These are phyloP conservation scores for Leishmania turanica DNA, from an alignment of 208 protist genomes.

Conservation along the genomic window DNA sequence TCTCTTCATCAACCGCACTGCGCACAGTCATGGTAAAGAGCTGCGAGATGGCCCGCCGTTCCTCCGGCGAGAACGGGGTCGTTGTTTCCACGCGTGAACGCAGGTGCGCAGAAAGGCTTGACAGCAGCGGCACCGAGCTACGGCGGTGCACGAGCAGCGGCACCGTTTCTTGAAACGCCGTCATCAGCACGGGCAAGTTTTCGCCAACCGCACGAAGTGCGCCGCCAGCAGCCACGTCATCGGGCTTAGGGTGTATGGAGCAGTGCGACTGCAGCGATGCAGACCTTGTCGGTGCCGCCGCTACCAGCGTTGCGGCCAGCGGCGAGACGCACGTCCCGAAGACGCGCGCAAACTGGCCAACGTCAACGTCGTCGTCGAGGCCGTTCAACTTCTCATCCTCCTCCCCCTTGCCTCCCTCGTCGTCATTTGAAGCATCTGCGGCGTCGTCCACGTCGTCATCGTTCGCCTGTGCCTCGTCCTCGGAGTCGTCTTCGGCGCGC, in stretches of 20 bases:
- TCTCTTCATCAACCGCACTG: background rate
- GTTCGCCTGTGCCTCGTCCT: background rate
- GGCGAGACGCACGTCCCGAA: conserved; percentile 23
- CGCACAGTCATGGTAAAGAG: conserved; percentile 16
- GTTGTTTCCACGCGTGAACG: conserved; percentile 12
- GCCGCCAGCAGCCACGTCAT: background rate
- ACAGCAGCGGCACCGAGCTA: conserved; percentile 4
- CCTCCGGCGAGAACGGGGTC: conserved; percentile 13
- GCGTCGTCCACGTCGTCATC: background rate
- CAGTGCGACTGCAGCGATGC: background rate
- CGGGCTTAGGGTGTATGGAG: background rate
- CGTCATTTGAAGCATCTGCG: background rate
- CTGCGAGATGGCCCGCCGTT: conserved; percentile 7
- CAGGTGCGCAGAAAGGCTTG: conserved; percentile 11
- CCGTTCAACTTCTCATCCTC: conserved; percentile 7
- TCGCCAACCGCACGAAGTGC: conserved; percentile 12
- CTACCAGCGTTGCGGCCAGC: conserved; percentile 16
- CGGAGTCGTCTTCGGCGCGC: background rate
- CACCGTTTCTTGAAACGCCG: conserved; percentile 24
- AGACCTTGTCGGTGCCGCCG: conserved; percentile 6
- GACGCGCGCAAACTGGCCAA: conserved; percentile 4
- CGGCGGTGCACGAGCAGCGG: conserved; percentile 24
- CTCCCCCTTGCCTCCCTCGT: background rate
- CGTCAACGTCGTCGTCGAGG: background rate
- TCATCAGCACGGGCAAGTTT: conserved; percentile 25